A percentile compares a stretch with the other conserved stretches of the same genome.
Evolutionary conservation across 2,329 filamentous ascomycete genomes (phyloP).

Genomic region (Epichloe typhina): DNA sequence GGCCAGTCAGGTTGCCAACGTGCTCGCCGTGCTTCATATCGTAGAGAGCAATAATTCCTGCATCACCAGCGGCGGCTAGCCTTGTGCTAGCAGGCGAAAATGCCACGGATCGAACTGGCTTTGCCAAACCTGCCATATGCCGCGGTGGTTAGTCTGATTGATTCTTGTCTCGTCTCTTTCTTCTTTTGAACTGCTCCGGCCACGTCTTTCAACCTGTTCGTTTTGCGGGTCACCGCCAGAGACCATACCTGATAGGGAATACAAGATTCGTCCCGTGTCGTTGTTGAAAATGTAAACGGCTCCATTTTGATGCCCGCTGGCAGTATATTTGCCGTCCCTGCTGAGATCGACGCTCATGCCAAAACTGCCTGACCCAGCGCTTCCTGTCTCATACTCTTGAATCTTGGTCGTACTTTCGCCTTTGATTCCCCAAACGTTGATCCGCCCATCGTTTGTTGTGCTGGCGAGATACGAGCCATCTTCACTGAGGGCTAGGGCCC

Average conservation of each 20-base stretch:
- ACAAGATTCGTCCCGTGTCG: conserved; percentile 68
- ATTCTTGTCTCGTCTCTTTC: neutral
- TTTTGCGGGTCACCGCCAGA: neutral
- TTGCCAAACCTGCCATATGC: conserved; percentile 53
- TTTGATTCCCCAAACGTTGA: conserved; percentile 74
- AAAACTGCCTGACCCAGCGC: conserved; percentile 66
- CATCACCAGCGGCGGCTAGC: conserved; percentile 81
- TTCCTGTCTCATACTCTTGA: conserved; percentile 68
- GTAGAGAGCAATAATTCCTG: conserved; percentile 79
- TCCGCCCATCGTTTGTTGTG: conserved; percentile 74
- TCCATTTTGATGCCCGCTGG: conserved; percentile 86
- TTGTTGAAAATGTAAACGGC: conserved; percentile 93
- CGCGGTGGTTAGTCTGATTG: neutral
- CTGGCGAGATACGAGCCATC: conserved; percentile 77
- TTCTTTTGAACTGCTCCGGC: neutral
- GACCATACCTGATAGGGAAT: conserved; percentile 61
- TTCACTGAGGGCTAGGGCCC: conserved; percentile 76
- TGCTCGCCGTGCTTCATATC: conserved; percentile 88
- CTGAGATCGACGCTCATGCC: conserved; percentile 77
- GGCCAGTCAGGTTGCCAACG: conserved; percentile 68
- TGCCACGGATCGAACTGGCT: conserved; percentile 70
- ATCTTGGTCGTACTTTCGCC: conserved; percentile 49
- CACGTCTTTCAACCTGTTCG: neutral
- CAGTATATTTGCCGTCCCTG: conserved; percentile 69
- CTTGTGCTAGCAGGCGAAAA: conserved; percentile 80